Percentiles rank a stretch among this genome's conserved stretches.
phyloP scores from a whole-genome alignment of 2,329 filamentous ascomycete species.

The Scedosporium apiospermum region DNA sequence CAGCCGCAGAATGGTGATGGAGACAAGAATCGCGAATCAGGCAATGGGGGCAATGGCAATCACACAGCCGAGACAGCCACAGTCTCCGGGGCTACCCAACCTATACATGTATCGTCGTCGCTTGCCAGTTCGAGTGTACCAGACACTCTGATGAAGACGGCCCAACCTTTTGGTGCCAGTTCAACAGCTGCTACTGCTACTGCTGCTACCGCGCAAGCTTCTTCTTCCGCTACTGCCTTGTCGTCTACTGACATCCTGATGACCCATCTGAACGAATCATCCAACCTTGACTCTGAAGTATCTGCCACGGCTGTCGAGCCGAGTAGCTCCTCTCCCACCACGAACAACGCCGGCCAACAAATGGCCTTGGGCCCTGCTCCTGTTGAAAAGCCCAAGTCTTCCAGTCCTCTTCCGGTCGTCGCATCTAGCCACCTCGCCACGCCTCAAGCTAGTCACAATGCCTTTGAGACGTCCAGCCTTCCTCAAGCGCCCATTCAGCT shows the following conservation, averaged over 20 bases:
- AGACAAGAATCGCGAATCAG: not conserved
- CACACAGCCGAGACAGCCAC: slow-evolving; percentile 15
- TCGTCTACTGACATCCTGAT: slow-evolving; percentile 4
- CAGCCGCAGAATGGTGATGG: slow-evolving; percentile 16
- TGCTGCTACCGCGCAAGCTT: not conserved
- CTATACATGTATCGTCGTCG: slow-evolving; percentile 17
- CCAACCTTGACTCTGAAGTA: not conserved
- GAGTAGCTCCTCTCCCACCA: not conserved
- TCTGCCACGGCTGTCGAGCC: not conserved
- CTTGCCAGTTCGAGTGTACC: slow-evolving; percentile 13
- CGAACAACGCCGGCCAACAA: not conserved
- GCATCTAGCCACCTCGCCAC: not conserved
- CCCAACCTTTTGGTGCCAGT: not conserved
- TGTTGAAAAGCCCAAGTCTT: not conserved
- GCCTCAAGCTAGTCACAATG: not conserved
- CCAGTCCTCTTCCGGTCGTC: not conserved
- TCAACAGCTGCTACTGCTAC: slow-evolving; percentile 1
- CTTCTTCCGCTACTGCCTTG: not conserved
- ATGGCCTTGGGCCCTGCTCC: not conserved
- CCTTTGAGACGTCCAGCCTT: not conserved
- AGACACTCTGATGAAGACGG: slow-evolving; percentile 13
- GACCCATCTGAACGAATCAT: not conserved
- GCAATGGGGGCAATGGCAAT: slow-evolving; percentile 11
- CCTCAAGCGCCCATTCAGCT: not conserved
- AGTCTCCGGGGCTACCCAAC: slow-evolving; percentile 17